Base-by-base conservation (phyloP, 2,329 filamentous ascomycete genomes). In the Colletotrichum sp. region DNA sequence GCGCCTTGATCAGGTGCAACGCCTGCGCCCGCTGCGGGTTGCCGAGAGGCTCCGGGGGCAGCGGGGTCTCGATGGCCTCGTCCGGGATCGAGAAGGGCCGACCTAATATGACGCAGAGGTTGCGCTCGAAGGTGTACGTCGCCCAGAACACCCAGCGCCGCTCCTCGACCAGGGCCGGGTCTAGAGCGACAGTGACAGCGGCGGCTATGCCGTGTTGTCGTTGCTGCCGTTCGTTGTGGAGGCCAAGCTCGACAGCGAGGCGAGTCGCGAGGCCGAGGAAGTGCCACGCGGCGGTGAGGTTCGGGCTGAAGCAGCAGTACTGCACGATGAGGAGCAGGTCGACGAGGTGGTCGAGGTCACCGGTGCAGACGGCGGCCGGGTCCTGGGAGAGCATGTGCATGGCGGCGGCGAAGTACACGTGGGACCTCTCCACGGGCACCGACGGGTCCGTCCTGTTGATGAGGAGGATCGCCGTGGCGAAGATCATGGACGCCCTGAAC, bases 1-100 rank as follows among this genome's bases (percentile, higher is more conserved):
- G 81, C 3, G 65, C 70, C 2, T 75, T 75, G 5, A 82, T 77
- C 18, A 80, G 59, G 39, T 82, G 81, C 1, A 80, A 68, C 4
- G 78, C 81, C 1, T 77, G 59, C 3, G 65, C 64, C 2, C 67
- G 63, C 2, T 12, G 8, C 8, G 44, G 15, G 24, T 75, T 55
- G 39, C 30, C 21, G 18, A 28, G 8, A 4, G 36, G 24, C 39
- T 68, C 72, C 13, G 36, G 10, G 4, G 77, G 78, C 15, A 78
- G 63, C 7, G 75, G 57, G 12, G 72, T 78, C 9, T 67, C 16
- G n/a, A 79, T 78, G 18, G 77, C 71, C 10, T 74, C 77, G 59
- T 77, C 78, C 5, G 77, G 72, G 52, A 79, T 78, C 0, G 71
- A 77, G 57, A 77, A 76, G 0, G 77, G 78, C 1, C 78, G 28